A percentile compares a stretch with the other conserved stretches of the same genome.
These are phyloP conservation scores for Ceraceosorus bombacis DNA, from an alignment of 1,284 basidiomycete genomes.

Conservation along the genomic window DNA sequence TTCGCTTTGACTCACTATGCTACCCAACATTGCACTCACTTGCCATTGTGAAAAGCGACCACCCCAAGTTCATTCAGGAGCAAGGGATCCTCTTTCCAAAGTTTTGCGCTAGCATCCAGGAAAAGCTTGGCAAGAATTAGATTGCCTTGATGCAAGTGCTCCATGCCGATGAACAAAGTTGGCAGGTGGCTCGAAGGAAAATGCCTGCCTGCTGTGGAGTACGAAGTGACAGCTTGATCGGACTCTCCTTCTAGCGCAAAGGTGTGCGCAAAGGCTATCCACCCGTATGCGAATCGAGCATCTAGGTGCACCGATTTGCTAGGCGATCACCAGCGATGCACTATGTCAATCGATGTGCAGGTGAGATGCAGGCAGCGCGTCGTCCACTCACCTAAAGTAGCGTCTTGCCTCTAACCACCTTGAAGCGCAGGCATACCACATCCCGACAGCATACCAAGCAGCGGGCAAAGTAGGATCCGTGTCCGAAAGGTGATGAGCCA, in stretches of 20 bases:
- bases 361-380: neutral
- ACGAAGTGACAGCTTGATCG: conserved; percentile 94
- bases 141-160: conserved; percentile 85
- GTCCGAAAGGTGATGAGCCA: conserved; percentile 91
- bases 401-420: conserved; percentile 55
- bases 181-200: conserved; percentile 91
- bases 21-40: conserved; percentile 55
- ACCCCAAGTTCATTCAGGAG: conserved; percentile 88
- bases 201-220: conserved; percentile 87
- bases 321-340: conserved; percentile 38
- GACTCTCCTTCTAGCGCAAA: conserved; percentile 93
- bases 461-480: conserved; percentile 77
- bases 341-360: too few species aligned
- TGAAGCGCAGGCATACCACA: conserved; percentile 82
- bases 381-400: conserved; percentile 23
- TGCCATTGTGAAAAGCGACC: conserved; percentile 74
- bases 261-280: conserved; percentile 95
- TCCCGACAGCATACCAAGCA: conserved; percentile 96
- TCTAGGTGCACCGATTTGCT: conserved; percentile 94
- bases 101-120: conserved; percentile 66
- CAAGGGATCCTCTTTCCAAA: conserved; percentile 79
- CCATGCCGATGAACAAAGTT: conserved; percentile 93
- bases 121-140: conserved; percentile 75
- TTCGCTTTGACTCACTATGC: too few species aligned
- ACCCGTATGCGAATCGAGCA: conserved; percentile 86